Evolutionary conservation across 306 rosid species (phyloP).

Genomic region (Gastrolobium bilobum): DNA sequence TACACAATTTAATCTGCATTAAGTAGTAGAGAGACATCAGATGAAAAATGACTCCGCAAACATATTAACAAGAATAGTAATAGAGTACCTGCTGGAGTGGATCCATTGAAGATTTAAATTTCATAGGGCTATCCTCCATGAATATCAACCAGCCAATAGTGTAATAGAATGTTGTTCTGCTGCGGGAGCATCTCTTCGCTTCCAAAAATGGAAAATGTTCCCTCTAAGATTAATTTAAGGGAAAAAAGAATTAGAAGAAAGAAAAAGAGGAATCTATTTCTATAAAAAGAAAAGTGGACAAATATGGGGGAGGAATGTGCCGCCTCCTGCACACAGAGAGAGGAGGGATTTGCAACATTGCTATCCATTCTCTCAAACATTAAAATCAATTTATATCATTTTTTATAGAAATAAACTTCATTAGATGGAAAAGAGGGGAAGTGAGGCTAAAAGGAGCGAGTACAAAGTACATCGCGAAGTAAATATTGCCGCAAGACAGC

Average conservation of each 20-base stretch:
- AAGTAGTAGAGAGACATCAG: not conserved
- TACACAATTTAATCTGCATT: constrained; percentile 21
- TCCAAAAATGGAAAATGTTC: constrained; percentile 95
- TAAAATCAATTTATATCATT: not conserved
- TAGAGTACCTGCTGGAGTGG: constrained; percentile 86
- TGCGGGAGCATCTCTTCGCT: constrained; percentile 89
- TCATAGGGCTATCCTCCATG: constrained; percentile 94
- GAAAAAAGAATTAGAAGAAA: constrained; percentile 45
- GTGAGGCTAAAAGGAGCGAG: constrained; percentile 5
- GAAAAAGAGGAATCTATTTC: constrained; percentile 31
- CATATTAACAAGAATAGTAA: constrained; percentile 43
- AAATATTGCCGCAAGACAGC: constrained; percentile 10
- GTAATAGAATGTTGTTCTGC: constrained; percentile 93
- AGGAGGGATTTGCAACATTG: constrained; percentile 3
- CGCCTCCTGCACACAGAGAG: constrained; percentile 15
- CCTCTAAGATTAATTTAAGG: constrained; percentile 64
- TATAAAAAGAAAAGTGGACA: not conserved
- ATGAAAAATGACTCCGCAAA: constrained; percentile 15
- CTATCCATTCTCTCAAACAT: constrained; percentile 27
- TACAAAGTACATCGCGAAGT: constrained; percentile 18
- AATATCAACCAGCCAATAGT: constrained; percentile 93
- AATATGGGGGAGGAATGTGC: not conserved
- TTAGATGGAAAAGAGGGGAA: constrained; percentile 7
- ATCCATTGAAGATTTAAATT: constrained; percentile 97
- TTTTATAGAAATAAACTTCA: constrained; percentile 7